phyloP scores from a whole-genome alignment of 148 eudicot genomes.

The Chenopodium album region DNA sequence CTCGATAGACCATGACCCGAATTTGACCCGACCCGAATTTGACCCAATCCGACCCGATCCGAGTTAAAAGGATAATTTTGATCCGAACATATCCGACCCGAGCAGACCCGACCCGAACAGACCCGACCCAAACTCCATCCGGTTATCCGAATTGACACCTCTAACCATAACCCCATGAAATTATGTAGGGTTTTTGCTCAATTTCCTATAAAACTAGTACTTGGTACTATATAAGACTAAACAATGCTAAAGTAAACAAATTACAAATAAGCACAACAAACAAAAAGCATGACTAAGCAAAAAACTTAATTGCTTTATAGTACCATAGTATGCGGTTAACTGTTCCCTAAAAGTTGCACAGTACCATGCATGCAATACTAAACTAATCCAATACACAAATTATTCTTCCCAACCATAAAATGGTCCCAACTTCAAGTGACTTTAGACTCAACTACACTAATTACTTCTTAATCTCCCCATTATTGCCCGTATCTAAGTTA shows the following conservation, averaged over 20 bases:
- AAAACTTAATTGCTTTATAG: background rate
- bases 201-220: conserved; percentile 15
- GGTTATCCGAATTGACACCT: too few species aligned
- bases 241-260: background rate
- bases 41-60: too few species aligned
- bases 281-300: conserved; percentile 15
- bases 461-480: conserved; percentile 1
- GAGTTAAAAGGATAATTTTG: too few species aligned
- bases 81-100: too few species aligned
- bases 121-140: too few species aligned
- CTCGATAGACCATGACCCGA: too few species aligned
- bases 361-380: conserved; percentile 24
- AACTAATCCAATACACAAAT: conserved; percentile 15
- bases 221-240: conserved; percentile 1
- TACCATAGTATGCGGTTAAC: conserved; percentile 16
- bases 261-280: conserved; percentile 16
- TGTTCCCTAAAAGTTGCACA: conserved; percentile 31
- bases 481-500: conserved; percentile 26
- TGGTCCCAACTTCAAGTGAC: conserved; percentile 20
- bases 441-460: background rate
- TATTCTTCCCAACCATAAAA: conserved; percentile 14
- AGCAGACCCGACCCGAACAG: too few species aligned
- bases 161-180: background rate
- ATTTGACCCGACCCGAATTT: too few species aligned
- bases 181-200: conserved; percentile 2